Evolutionary conservation across 371 early-diverging fungal genomes (phyloP).

Genomic region (Lichtheimia hyalospora): DNA sequence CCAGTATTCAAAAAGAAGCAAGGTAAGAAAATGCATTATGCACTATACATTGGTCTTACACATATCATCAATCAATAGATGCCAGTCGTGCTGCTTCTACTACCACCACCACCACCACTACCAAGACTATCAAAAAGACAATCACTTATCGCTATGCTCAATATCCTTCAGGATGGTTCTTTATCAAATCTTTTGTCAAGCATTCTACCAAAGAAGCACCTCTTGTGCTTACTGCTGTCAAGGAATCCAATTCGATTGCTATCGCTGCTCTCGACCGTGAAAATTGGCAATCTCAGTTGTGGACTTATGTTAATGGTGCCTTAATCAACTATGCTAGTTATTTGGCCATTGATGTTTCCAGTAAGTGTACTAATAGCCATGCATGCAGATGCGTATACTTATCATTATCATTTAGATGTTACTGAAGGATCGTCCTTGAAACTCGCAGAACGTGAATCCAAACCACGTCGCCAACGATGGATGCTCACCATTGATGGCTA

Average conservation of each 20-base stretch:
- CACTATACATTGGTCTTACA: background rate
- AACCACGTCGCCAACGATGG: constrained; percentile 28
- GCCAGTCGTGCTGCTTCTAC: background rate
- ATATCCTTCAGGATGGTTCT: constrained; percentile 47
- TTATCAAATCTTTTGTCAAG: constrained; percentile 28
- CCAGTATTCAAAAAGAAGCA: constrained; percentile 50
- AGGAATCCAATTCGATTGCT: constrained; percentile 18
- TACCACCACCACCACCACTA: constrained; percentile 2
- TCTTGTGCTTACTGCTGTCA: constrained; percentile 35
- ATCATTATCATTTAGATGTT: constrained; percentile 12
- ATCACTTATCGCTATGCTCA: constrained; percentile 39
- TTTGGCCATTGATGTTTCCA: constrained; percentile 34
- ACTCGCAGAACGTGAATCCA: constrained; percentile 19
- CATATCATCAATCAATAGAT: background rate
- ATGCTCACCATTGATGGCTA: constrained; percentile 27
- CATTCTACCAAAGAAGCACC: constrained; percentile 39
- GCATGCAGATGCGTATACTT: background rate
- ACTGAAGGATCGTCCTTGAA: constrained; percentile 19
- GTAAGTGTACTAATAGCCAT: background rate
- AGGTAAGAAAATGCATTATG: constrained; percentile 12
- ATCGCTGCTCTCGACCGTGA: constrained; percentile 26
- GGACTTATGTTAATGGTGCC: constrained; percentile 50
- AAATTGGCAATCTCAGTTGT: constrained; percentile 49
- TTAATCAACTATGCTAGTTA: constrained; percentile 53
- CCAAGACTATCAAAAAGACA: constrained; percentile 23